A percentile compares a stretch with the other conserved stretches of the same genome.
These are phyloP conservation scores for Nitzschia palea DNA, from an alignment of 108 stramenopile genomes.

Conservation along the genomic window DNA sequence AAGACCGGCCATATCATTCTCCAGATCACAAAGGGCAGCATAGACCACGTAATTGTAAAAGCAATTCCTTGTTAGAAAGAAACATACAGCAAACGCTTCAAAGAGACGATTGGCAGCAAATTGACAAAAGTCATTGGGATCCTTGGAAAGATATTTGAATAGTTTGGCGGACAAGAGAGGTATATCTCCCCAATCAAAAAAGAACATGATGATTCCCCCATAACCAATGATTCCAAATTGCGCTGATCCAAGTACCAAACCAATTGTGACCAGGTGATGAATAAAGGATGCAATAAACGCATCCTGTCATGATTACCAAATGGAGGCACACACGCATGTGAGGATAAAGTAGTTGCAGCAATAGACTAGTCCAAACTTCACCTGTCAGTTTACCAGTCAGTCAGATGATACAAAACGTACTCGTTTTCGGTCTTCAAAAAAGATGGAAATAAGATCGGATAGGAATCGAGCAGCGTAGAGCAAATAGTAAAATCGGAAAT, in stretches of 20 bases:
- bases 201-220: conserved; percentile 55
- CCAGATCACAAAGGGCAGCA: conserved; percentile 11
- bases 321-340: neutral
- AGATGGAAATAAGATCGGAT: conserved; percentile 34
- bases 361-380: too few species aligned
- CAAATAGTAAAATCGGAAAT: conserved; percentile 48
- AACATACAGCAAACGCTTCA: conserved; percentile 44
- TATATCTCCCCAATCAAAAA: conserved; percentile 54
- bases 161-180: conserved; percentile 48
- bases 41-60: conserved; percentile 47
- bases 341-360: neutral
- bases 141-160: conserved; percentile 36
- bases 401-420: too few species aligned
- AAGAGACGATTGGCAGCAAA: conserved; percentile 46
- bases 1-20: neutral
- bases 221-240: conserved; percentile 27
- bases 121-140: conserved; percentile 26
- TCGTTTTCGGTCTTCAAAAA: conserved; percentile 35
- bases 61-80: conserved; percentile 41
- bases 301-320: conserved; percentile 18
- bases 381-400: too few species aligned
- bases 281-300: conserved; percentile 21
- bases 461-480: conserved; percentile 44
- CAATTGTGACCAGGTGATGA: conserved; percentile 28
- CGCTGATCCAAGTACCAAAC: conserved; percentile 36